Conservation (phyloP, 805 yeast genomes). For the Isabelozyma heimii region DNA sequence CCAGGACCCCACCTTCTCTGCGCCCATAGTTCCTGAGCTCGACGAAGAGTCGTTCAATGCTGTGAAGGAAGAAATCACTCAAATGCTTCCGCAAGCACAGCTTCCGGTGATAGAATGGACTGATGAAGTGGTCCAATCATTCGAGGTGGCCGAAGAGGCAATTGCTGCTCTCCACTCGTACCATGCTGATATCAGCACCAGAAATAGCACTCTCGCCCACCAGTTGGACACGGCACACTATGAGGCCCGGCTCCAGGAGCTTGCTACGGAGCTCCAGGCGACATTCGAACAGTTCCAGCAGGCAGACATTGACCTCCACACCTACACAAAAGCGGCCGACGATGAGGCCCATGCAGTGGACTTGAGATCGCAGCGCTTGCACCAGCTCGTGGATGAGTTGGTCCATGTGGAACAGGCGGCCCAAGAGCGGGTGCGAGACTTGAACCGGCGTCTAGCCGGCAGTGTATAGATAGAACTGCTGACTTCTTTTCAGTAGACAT, state of each 20-base stretch:
- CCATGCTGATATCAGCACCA: conserved; percentile 5
- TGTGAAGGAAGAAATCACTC: conserved; percentile 17
- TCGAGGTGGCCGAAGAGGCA: conserved; percentile 13
- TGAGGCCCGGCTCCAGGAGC: conserved; percentile 3
- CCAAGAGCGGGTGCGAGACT: conserved; percentile 4
- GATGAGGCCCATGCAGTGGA: conserved; percentile 18
- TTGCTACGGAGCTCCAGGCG: conserved; percentile 1
- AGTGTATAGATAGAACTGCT: neutral
- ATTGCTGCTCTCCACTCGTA: conserved; percentile 15
- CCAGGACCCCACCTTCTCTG: conserved; percentile 16
- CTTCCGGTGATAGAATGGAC: neutral
- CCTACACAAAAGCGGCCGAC: conserved; percentile 3
- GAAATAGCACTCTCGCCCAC: conserved; percentile 3
- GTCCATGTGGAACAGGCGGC: conserved; percentile 11
- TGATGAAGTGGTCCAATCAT: conserved; percentile 10
- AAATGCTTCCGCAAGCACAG: neutral
- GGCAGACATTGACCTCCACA: conserved; percentile 12
- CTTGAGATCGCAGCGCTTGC: conserved; percentile 15
- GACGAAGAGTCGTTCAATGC: conserved; percentile 21
- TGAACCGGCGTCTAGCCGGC: neutral
- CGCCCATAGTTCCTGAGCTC: conserved; percentile 23
- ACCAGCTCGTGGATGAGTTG: conserved; percentile 20
- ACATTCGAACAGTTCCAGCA: conserved; percentile 9
- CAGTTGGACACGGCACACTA: conserved; percentile 4
- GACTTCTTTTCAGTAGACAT: no score